These are phyloP conservation scores for Arachis monticola DNA, from an alignment of 331 rosid genomes.

Conservation along the genomic window DNA sequence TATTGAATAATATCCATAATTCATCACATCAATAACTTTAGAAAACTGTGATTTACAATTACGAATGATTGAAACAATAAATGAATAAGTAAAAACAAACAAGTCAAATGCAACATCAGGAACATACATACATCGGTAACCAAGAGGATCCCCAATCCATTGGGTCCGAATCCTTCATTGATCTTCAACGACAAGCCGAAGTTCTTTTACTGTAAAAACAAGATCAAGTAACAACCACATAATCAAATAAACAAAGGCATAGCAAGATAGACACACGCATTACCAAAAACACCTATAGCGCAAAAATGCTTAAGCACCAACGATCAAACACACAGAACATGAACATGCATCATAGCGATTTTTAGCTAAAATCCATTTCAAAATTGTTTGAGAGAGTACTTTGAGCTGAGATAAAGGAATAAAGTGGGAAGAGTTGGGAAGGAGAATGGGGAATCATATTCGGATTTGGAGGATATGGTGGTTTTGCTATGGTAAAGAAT, in stretches of 20 bases:
- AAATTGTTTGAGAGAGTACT: slow-evolving; percentile 38
- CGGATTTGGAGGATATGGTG: slow-evolving; percentile 42
- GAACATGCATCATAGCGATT: not conserved
- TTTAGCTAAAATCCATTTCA: slow-evolving; percentile 5
- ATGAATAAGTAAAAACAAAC: not conserved
- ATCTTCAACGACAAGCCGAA: slow-evolving; percentile 73
- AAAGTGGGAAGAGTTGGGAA: slow-evolving; percentile 52
- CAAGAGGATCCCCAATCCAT: slow-evolving; percentile 73
- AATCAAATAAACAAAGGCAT: slow-evolving; percentile 23
- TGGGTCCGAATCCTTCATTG: slow-evolving; percentile 85
- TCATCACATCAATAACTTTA: slow-evolving; percentile 1
- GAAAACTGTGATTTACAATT: too few relatives aligned
- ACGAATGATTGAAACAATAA: too few relatives aligned
- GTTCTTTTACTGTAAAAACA: slow-evolving; percentile 57
- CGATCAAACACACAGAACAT: slow-evolving; percentile 7
- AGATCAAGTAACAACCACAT: not conserved
- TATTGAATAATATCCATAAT: not conserved
- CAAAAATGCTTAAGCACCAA: not conserved
- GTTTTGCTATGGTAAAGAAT: slow-evolving; percentile 27
- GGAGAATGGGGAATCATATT: slow-evolving; percentile 28
- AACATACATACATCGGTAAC: slow-evolving; percentile 65
- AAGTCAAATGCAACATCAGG: not conserved
- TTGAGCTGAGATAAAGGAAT: slow-evolving; percentile 63
- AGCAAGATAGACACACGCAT: not conserved
- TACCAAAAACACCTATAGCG: not conserved